Conservation (phyloP, 1,284 basidiomycete species). For the Apiotrichum domesticum region DNA sequence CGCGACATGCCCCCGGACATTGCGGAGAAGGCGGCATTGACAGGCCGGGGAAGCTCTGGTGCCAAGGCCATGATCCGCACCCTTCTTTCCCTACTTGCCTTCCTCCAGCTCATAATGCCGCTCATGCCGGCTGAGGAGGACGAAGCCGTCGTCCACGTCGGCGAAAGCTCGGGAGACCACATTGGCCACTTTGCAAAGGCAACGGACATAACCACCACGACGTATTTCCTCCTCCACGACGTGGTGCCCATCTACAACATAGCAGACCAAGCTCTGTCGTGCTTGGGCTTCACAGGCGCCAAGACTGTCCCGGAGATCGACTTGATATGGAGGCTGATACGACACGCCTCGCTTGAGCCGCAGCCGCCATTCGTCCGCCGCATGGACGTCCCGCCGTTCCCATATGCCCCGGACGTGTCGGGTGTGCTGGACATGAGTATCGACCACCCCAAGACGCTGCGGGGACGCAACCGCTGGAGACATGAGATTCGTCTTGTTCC, state of each 20-base stretch:
- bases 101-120: slow-evolving; percentile 31
- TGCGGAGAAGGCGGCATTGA: slow-evolving; percentile 3
- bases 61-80: slow-evolving; percentile 23
- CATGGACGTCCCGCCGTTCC: slow-evolving; percentile 15
- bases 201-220: slow-evolving; percentile 9
- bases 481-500: slow-evolving; percentile 19
- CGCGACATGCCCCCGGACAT: slow-evolving; percentile 11
- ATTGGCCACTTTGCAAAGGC: slow-evolving; percentile 5
- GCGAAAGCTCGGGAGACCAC: slow-evolving; percentile 3
- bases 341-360: slow-evolving; percentile 15
- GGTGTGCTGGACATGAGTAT: slow-evolving; percentile 18
- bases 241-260: slow-evolving; percentile 37
- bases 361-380: slow-evolving; percentile 7
- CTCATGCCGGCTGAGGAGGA: slow-evolving; percentile 13
- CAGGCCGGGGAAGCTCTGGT: slow-evolving; percentile 12
- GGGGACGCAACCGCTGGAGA: slow-evolving; percentile 24
- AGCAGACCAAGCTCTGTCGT: slow-evolving; percentile 13
- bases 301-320: slow-evolving; percentile 17
- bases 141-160: slow-evolving; percentile 9
- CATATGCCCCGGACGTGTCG: slow-evolving; percentile 12
- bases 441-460: slow-evolving; percentile 19
- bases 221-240: slow-evolving; percentile 34
- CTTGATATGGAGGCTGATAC: slow-evolving; percentile 20
- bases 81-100: slow-evolving; percentile 21
- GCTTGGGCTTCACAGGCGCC: slow-evolving; percentile 28